Conservation (phyloP, 75 land plant species). For the Pseudotsuga menziesii region DNA sequence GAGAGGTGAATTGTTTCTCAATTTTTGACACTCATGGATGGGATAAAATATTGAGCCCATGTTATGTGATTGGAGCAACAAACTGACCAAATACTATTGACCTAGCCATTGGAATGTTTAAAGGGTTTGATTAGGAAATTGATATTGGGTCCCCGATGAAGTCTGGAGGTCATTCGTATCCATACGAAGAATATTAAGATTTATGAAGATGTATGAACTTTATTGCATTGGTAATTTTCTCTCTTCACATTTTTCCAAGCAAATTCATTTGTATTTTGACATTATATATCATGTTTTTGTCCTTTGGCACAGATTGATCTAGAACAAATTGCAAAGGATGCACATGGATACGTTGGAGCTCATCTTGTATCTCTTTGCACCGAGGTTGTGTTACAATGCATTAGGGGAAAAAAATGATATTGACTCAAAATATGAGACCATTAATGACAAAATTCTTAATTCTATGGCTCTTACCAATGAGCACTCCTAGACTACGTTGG, state of each 20-base stretch:
- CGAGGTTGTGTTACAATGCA: conserved; percentile 32
- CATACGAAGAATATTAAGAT: conserved; percentile 37
- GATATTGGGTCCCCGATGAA: conserved; percentile 30
- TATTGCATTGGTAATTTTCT: too few relatives aligned
- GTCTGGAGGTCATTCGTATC: conserved; percentile 29
- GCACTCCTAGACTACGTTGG: conserved; percentile 76
- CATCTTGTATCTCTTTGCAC: conserved; percentile 33
- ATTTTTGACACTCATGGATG: conserved; percentile 32
- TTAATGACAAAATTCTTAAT: conserved; percentile 44
- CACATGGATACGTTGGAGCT: conserved; percentile 35
- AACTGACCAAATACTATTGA: conserved; percentile 35
- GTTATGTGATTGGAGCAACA: conserved; percentile 40
- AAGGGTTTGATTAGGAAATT: conserved; percentile 30
- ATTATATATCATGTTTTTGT: too few relatives aligned
- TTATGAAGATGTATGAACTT: conserved; percentile 31
- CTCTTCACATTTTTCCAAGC: too few relatives aligned
- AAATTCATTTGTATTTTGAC: too few relatives aligned
- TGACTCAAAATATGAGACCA: conserved; percentile 32
- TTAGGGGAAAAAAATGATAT: conserved; percentile 34
- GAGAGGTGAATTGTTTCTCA: conserved; percentile 32
- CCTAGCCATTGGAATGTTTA: conserved; percentile 27
- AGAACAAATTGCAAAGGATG: conserved; percentile 23
- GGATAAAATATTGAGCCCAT: conserved; percentile 25
- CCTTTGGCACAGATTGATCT: too few relatives aligned
- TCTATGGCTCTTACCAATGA: conserved; percentile 83